These are phyloP conservation scores for Phytophthora chlamydospora DNA, from an alignment of 352 stramenopile species.

Conservation along the genomic window DNA sequence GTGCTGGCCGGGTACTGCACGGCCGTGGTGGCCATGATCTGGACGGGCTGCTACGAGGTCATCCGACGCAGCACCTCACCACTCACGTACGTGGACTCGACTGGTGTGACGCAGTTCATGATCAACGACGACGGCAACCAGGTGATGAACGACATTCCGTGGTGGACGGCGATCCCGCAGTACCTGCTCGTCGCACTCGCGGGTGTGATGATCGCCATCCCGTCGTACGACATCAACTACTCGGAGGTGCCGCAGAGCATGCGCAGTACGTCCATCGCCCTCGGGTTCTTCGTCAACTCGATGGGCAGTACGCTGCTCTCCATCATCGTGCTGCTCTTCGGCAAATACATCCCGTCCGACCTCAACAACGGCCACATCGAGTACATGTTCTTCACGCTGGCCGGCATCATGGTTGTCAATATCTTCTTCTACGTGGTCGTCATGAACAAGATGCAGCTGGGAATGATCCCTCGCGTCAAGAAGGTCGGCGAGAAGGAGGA, in stretches of 20 bases:
- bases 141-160: conserved; percentile 30
- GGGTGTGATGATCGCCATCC: conserved; percentile 45
- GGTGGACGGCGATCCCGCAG: conserved; percentile 44
- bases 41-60: conserved; percentile 42
- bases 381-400: conserved; percentile 47
- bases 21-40: conserved; percentile 47
- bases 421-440: conserved; percentile 35
- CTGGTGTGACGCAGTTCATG: conserved; percentile 29
- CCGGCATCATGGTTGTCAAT: conserved; percentile 43
- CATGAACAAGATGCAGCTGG: conserved; percentile 44
- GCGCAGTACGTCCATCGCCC: conserved; percentile 42
- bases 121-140: conserved; percentile 37
- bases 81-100: conserved; percentile 30
- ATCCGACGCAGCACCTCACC: conserved; percentile 31
- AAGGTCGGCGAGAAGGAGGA: conserved; percentile 7
- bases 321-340: conserved; percentile 68
- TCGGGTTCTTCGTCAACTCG: conserved; percentile 49
- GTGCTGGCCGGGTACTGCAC: conserved; percentile 42
- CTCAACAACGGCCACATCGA: conserved; percentile 39
- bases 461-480: conserved; percentile 27
- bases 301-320: conserved; percentile 65
- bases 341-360: conserved; percentile 51
- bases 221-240: conserved; percentile 52
- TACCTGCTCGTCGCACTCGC: conserved; percentile 50
- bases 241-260: conserved; percentile 47